Evolutionary conservation across 1,284 basidiomycete genomes (phyloP), one percentile per base, ranked within the genome.

Genomic region (Melanopsichium pennsylvanicum): DNA sequence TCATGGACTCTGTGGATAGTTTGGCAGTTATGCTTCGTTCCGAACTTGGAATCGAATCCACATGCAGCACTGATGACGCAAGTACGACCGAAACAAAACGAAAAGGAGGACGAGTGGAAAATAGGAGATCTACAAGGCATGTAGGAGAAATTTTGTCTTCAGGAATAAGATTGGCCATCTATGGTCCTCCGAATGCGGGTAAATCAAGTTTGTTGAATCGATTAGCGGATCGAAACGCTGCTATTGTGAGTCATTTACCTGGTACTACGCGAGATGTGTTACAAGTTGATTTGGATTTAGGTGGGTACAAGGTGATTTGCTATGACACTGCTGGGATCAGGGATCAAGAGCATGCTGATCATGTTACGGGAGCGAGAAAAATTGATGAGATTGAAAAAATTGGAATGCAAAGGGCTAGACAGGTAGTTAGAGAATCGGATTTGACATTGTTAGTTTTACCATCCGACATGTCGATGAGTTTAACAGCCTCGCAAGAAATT

Each of bases 241-340:
- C 92, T 0, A 94, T 95, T 48, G 91, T 93, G 10, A 92, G 92
- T 1, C 84, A 88, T 8, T 84, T 91, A 13, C 89, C 92, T 0
- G 92, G 92, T 0, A 95, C 92, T 0, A 95, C 92, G 2, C 85
- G 92, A 23, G 92, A 94, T 73, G 86, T 93, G 5, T 84, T 95
- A 2, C 88, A 91, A 69, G 83, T 93, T 5, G 87, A 89, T 0
- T 84, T 95, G 0, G 91, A 95, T 76, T 88, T 93, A n/a, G 57
- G 33, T 12, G 92, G 92, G 0, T 83, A 92, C 41, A 91, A 91
- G 0, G 86, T 94, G 2, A 84, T 89, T 19, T 84, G 92, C 1
- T 86, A 88, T 3, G 92, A 95, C 75, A 94, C 92, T 0, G 92
- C 92, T 3, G 92, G 92, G 0, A 82, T 94, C 13, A 85, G 91